Base-by-base conservation (phyloP, 768 basidiomycete genomes). In the Tylopilus rubrobrunneus region DNA sequence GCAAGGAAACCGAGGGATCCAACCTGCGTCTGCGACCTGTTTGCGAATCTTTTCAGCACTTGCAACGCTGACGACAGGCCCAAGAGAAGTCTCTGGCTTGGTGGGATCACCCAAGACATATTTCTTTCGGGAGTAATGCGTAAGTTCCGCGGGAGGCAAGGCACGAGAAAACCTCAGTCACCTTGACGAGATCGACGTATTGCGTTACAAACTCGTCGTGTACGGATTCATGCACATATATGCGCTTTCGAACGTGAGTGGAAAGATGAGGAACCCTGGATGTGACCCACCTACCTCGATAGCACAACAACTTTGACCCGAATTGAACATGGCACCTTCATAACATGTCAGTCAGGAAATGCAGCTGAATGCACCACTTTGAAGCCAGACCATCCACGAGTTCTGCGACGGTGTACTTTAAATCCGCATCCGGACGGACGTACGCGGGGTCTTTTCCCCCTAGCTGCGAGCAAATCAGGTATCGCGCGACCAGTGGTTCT, bases 391-490 rank as follows among this genome's bases (percentile, higher is more conserved):
- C 96, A 70, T 99, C 97, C 2, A 94, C 94, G 4, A 98, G 80
- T 62, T 98, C 87, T 23, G 82, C 79, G 12, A 84, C 86, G 0
- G 93, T 87, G 62, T 88, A 98, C 11, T 82, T 80, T 1, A 97
- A 64, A 70, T 97, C 84, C 0, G 89, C 92, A 68, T 98, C 96
- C 2, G 81, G 72, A 23, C 93, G 76, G 7, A 99, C 94, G 64
- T 98, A 99, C 2, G 96, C 97, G 3, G 97, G 93, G 65, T 99
- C 97, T 70, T 99, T 98, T 1, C 97, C 97, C 2, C 97, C 97
- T 15, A 99, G 83, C 89, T 92, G 58, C 19, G 29, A 39, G 27
- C n/a, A 49, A 47, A 48, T 65, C n/a, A 62, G 21, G 19, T 34
- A 39, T 21, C 21, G 10, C 12, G 9, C 33, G 45, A 37, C 21